Evolutionary conservation across 2,329 filamentous ascomycete genomes (phyloP).

Genomic region (Beauveria pseudobassiana): DNA sequence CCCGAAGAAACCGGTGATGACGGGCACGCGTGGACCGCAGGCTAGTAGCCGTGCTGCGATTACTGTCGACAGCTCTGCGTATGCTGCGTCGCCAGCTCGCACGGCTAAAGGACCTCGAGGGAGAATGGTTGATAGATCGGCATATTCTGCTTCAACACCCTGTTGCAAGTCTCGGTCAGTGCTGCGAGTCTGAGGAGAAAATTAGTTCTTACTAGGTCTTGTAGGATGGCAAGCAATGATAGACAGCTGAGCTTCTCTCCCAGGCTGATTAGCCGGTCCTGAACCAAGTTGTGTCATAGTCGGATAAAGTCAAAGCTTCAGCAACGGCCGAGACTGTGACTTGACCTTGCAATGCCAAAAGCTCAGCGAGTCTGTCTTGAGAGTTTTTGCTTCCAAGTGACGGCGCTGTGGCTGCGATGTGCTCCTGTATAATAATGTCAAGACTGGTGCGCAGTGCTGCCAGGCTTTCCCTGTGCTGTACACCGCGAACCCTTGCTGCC

Average conservation of each 20-base stretch:
- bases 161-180: background rate
- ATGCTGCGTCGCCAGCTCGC: background rate
- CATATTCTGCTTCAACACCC: background rate
- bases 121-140: background rate
- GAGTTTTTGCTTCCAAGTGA: background rate
- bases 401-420: background rate
- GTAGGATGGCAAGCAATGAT: background rate
- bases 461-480: background rate
- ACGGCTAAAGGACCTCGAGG: background rate
- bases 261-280: background rate
- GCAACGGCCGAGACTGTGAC: background rate
- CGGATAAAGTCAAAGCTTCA: background rate
- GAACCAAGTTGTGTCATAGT: background rate
- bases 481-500: background rate
- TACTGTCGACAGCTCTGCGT: background rate
- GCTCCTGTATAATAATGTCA: background rate
- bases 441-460: background rate
- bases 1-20: conserved; percentile 5
- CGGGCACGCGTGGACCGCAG: background rate
- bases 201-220: background rate
- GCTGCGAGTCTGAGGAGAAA: background rate
- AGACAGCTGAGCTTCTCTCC: conserved; percentile 5
- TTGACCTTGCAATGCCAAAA: background rate
- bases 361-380: background rate
- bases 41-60: background rate